Percentiles rank a stretch among this genome's conserved stretches.
phyloP scores from a whole-genome alignment of 2,329 filamentous ascomycete genomes.

The Cordyceps farinosa region DNA sequence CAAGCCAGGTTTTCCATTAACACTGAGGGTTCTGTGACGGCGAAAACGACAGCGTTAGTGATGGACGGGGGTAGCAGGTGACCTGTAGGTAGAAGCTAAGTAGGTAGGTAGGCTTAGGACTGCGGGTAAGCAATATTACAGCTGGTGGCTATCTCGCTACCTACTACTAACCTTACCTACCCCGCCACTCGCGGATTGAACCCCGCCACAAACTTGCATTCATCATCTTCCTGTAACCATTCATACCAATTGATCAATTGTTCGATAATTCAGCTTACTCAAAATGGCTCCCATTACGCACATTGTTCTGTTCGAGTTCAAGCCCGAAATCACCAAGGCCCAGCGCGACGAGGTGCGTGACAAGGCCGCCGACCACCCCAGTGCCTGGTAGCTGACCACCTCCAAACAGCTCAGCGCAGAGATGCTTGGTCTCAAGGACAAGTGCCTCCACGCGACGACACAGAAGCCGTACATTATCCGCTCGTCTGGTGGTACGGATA shows the following conservation, averaged over 20 bases:
- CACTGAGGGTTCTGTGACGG: no score
- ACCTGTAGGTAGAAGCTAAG: no score
- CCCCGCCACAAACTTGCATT: background rate
- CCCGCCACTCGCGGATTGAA: no score
- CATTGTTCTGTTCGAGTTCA: constrained; percentile 65
- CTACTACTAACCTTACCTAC: no score
- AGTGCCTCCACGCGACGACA: constrained; percentile 59
- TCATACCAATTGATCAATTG: background rate
- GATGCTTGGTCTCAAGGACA: constrained; percentile 49
- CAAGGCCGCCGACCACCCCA: background rate
- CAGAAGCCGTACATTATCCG: constrained; percentile 58
- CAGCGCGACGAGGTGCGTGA: constrained; percentile 53
- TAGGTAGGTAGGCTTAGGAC: no score
- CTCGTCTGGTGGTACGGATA: constrained; percentile 56
- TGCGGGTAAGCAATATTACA: no score
- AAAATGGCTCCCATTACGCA: constrained; percentile 58
- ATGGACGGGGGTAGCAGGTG: no score
- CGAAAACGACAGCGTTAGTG: no score
- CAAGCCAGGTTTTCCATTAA: no score
- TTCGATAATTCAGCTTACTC: background rate
- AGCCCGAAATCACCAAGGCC: constrained; percentile 43
- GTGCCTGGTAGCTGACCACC: background rate
- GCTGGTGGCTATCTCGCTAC: no score
- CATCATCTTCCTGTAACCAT: background rate
- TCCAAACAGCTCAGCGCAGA: constrained; percentile 26